Conservation (phyloP, 768 basidiomycete genomes). For the Lactarius evosmus region DNA sequence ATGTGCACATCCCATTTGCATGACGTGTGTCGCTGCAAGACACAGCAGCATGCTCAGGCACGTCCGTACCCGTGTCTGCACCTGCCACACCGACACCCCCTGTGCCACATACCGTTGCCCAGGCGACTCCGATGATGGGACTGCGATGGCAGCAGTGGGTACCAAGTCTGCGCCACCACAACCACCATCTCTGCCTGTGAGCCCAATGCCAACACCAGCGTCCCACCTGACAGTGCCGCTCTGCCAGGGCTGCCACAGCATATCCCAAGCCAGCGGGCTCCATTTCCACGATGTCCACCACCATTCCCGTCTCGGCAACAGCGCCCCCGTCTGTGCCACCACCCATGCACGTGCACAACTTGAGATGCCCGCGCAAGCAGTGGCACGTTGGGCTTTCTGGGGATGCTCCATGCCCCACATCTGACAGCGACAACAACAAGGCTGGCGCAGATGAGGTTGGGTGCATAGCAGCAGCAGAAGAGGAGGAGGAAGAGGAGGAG, state of each 20-base stretch:
- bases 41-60: background rate
- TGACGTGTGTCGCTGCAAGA: constrained; percentile 6
- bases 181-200: background rate
- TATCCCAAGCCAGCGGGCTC: constrained; percentile 13
- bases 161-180: background rate
- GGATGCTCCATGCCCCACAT: constrained; percentile 25
- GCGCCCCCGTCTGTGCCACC: background rate
- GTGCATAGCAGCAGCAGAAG: constrained; percentile 3
- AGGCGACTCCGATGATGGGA: background rate
- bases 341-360: background rate
- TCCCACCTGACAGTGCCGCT: constrained; percentile 10
- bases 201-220: background rate
- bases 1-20: constrained; percentile 17
- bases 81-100: background rate
- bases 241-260: constrained; percentile 7
- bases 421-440: constrained; percentile 20
- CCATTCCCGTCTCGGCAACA: background rate
- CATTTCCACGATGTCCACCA: background rate
- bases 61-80: background rate
- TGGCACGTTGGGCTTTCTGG: constrained; percentile 14
- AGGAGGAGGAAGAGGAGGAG: constrained; percentile 11
- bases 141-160: background rate
- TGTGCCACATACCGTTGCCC: background rate
- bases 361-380: constrained; percentile 13
- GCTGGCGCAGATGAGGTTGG: constrained; percentile 9